These are phyloP conservation scores for Thalassiosira pacifica DNA, from an alignment of 352 stramenopile species.

Conservation along the genomic window DNA sequence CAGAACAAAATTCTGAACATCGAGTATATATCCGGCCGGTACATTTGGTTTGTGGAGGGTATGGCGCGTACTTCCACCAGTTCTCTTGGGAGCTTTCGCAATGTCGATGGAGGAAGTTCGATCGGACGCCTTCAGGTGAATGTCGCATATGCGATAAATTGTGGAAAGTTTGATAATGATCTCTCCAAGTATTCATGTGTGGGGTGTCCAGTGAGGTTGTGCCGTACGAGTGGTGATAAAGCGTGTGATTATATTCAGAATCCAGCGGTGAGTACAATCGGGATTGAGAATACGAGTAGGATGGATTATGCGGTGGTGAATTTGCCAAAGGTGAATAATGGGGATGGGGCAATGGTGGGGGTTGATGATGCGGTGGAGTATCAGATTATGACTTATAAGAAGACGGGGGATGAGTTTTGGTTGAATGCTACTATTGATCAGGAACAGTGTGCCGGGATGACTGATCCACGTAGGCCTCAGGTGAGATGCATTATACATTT, in stretches of 20 bases:
- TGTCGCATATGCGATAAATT: slow-evolving; percentile 15
- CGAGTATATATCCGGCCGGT: slow-evolving; percentile 1
- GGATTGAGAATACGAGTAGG: slow-evolving; percentile 11
- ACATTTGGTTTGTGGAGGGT: slow-evolving; percentile 33
- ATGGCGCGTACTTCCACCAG: slow-evolving; percentile 32
- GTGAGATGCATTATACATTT: background rate
- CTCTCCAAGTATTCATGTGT: slow-evolving; percentile 29
- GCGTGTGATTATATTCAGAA: slow-evolving; percentile 8
- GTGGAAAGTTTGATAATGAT: slow-evolving; percentile 10
- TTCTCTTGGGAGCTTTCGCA: background rate
- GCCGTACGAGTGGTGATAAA: background rate
- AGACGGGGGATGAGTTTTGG: slow-evolving; percentile 21
- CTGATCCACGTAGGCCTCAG: slow-evolving; percentile 6
- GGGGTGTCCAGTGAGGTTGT: slow-evolving; percentile 18
- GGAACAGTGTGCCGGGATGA: slow-evolving; percentile 7
- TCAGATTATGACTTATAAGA: slow-evolving; percentile 6
- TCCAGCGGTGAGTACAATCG: background rate
- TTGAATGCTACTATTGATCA: slow-evolving; percentile 9
- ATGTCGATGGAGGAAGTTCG: background rate
- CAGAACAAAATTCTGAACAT: slow-evolving; percentile 17
- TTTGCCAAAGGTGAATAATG: slow-evolving; percentile 1
- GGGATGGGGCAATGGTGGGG: background rate
- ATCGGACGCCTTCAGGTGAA: background rate
- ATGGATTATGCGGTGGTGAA: slow-evolving; percentile 15
- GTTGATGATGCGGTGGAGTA: slow-evolving; percentile 18